These are phyloP conservation scores for Leucocoprinus leucothites DNA, from an alignment of 768 basidiomycete genomes.

Conservation along the genomic window DNA sequence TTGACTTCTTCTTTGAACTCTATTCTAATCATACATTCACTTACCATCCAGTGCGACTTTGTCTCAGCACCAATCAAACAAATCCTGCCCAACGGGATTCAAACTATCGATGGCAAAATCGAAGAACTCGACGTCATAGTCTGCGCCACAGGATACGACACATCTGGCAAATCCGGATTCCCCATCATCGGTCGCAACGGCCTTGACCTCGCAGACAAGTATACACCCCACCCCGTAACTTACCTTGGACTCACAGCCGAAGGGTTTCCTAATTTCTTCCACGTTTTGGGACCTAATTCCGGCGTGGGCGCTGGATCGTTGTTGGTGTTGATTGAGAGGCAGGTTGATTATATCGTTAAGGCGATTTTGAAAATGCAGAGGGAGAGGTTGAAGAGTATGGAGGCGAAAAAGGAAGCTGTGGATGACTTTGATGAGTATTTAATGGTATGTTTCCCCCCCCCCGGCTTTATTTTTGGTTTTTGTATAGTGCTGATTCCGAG, in stretches of 20 bases:
- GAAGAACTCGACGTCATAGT: constrained; percentile 58
- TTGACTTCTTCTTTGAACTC: too few species aligned
- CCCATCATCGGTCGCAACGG: constrained; percentile 54
- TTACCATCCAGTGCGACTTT: constrained; percentile 45
- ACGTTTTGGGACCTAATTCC: constrained; percentile 53
- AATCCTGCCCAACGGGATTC: constrained; percentile 52
- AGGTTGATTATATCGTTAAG: constrained; percentile 54
- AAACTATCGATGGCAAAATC: constrained; percentile 50
- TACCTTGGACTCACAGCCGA: constrained; percentile 60
- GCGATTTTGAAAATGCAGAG: constrained; percentile 59
- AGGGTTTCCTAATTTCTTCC: constrained; percentile 71
- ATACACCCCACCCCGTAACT: constrained; percentile 49
- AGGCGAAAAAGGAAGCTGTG: constrained; percentile 56
- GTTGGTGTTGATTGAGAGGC: constrained; percentile 50
- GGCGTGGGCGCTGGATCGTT: constrained; percentile 53
- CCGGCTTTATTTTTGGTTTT: too few species aligned
- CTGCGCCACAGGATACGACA: constrained; percentile 66
- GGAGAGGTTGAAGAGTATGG: constrained; percentile 60
- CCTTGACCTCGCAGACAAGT: constrained; percentile 48
- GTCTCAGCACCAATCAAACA: constrained; percentile 46
- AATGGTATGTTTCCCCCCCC: constrained; percentile 35
- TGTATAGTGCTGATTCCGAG: too few species aligned
- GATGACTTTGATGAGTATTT: constrained; percentile 60
- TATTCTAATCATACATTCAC: too few species aligned
- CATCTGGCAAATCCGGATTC: constrained; percentile 44